Evolutionary conservation across 371 early-diverging fungal genomes (phyloP), one percentile per base, ranked within the genome.

Genomic region (Phascolomyces articulosus): DNA sequence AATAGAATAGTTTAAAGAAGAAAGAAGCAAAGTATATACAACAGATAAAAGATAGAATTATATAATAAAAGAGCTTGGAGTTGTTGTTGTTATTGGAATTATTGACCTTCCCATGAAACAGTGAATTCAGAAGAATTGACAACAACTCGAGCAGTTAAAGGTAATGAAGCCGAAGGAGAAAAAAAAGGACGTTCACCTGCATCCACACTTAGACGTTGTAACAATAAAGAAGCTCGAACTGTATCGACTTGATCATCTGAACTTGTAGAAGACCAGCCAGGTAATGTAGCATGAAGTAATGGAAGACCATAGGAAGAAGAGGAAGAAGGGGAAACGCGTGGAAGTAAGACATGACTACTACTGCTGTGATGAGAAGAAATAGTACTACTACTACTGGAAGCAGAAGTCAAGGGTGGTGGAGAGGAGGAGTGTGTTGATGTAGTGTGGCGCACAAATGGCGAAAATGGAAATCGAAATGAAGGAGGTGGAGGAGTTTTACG

Each of bases 171-270:
- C 9, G 70, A 26, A 29, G 76, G 78, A 13, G 69, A 70, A 55
- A 73, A 80, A 3, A 51, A 51, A 8, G 86, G 86, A 23, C 83
- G 71, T 20, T 70, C 71, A 16, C 87, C 87, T 66, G 82, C 78
- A 58, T 87, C 85, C 55, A 78, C 82, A 0, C 85, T 85, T 55
- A 87, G 69, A n/a, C 82, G 70, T 59, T 84, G 84, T 9, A 87
- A 71, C 6, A 78, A 66, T 40, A 84, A 75, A 18, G 83, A 79
- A 9, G 87, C 85, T 63, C 78, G 80, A 62, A 87, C 79, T 18
- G 83, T 78, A 47, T 85, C 87, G 28, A 83, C 76, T 27, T 83
- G 75, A 40, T 85, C 85, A 24, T 51, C 51, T 10, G 51, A 51
- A n/a, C 51, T 47, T 38, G 59, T 65, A 23, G 28, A 57, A 53